Evolutionary conservation across 495 filamentous ascomycete genomes (phyloP).

Genomic region (Penicillium bovifimosum): DNA sequence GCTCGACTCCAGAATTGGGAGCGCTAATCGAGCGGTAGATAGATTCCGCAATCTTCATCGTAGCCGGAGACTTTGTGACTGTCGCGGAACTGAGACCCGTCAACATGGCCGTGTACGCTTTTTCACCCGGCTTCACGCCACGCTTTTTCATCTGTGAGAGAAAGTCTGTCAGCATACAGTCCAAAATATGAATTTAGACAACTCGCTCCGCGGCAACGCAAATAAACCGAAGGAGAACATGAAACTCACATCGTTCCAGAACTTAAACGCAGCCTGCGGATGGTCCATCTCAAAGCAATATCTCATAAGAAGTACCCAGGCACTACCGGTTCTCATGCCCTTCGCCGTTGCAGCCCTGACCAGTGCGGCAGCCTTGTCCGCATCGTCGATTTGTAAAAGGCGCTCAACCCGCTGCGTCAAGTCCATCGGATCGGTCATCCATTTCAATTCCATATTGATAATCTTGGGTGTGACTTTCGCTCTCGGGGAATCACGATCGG

Average conservation of each 20-base stretch:
- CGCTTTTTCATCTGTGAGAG: slow-evolving; percentile 85
- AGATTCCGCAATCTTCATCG: slow-evolving; percentile 55
- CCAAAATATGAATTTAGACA: not conserved
- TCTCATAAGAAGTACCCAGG: slow-evolving; percentile 84
- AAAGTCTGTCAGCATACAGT: slow-evolving; percentile 7
- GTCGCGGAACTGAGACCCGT: slow-evolving; percentile 59
- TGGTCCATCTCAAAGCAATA: slow-evolving; percentile 56
- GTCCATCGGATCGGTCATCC: slow-evolving; percentile 59
- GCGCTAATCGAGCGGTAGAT: slow-evolving; percentile 68
- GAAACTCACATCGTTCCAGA: slow-evolving; percentile 75
- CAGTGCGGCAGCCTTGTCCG: slow-evolving; percentile 58
- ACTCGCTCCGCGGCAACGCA: not conserved
- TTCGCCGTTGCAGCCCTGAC: slow-evolving; percentile 59
- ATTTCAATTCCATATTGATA: slow-evolving; percentile 52
- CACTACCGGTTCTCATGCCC: slow-evolving; percentile 55
- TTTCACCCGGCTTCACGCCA: slow-evolving; percentile 61
- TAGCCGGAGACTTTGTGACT: slow-evolving; percentile 38
- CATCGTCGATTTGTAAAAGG: slow-evolving; percentile 48
- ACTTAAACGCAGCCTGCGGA: slow-evolving; percentile 59
- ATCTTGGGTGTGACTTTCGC: slow-evolving; percentile 15
- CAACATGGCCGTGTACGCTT: slow-evolving; percentile 80
- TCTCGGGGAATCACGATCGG: not conserved
- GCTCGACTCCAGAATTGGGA: slow-evolving; percentile 52
- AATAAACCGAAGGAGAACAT: not conserved
- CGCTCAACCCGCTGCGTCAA: slow-evolving; percentile 57